Percentiles rank a stretch among this genome's conserved stretches.
Evolutionary conservation across 2,329 filamentous ascomycete species (phyloP).

Genomic region (Coniochaeta sp.): DNA sequence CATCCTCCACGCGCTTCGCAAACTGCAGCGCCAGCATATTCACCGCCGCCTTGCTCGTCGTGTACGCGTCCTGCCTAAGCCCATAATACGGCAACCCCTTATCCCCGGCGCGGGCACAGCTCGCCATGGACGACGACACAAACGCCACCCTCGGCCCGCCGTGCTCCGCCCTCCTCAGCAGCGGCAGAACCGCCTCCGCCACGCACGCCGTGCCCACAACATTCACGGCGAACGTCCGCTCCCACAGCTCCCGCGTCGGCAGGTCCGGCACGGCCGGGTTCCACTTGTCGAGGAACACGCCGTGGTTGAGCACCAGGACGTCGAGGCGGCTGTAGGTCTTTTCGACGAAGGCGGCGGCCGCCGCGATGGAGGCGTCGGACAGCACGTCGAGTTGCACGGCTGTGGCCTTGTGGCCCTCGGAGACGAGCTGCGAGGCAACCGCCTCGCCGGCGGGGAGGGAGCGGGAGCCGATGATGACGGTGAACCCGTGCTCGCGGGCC

Average conservation of each 20-base stretch:
- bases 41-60: constrained; percentile 32
- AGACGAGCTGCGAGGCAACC: constrained; percentile 15
- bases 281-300: constrained; percentile 17
- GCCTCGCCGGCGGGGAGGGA: constrained; percentile 15
- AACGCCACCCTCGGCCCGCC: constrained; percentile 26
- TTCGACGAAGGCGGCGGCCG: constrained; percentile 14
- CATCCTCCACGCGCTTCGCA: constrained; percentile 18
- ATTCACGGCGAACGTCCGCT: constrained; percentile 30
- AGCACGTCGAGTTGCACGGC: constrained; percentile 18
- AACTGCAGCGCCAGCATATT: constrained; percentile 31
- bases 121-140: constrained; percentile 24
- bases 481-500: constrained; percentile 17
- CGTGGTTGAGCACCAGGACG: constrained; percentile 29
- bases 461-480: constrained; percentile 26
- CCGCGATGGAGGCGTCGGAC: constrained; percentile 19
- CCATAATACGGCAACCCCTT: constrained; percentile 5
- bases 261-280: constrained; percentile 6
- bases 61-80: constrained; percentile 25
- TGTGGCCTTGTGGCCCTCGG: constrained; percentile 11
- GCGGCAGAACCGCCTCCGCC: constrained; percentile 19
- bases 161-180: constrained; percentile 18
- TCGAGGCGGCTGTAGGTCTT: constrained; percentile 21
- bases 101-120: constrained; percentile 14
- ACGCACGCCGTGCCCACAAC: constrained; percentile 21
- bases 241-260: constrained; percentile 24